Conservation (phyloP, 345 rosid genomes). For the Populus euphratica region DNA sequence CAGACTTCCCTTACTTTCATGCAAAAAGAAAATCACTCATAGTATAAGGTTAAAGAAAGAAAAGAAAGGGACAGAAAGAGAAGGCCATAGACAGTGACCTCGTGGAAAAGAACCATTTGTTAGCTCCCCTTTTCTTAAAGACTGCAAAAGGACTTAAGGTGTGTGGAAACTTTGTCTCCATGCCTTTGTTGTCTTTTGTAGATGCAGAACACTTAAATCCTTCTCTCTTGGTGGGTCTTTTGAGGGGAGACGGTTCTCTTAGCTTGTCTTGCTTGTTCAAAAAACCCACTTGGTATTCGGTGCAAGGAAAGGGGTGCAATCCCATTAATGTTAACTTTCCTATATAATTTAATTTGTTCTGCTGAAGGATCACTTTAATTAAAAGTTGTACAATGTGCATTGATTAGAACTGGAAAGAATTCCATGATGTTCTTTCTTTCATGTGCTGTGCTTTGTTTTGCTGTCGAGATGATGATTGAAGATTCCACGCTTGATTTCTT, state of each 20-base stretch:
- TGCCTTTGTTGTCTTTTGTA: slow-evolving; percentile 33
- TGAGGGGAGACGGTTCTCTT: not conserved
- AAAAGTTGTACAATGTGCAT: not conserved
- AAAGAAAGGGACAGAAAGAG: slow-evolving; percentile 5
- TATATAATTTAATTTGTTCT: not conserved
- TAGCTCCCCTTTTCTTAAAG: slow-evolving; percentile 39
- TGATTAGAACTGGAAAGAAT: slow-evolving; percentile 2
- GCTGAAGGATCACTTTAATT: not conserved
- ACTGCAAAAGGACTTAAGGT: slow-evolving; percentile 37
- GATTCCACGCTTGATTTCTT: not conserved
- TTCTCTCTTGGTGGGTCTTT: slow-evolving; percentile 17
- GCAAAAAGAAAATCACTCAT: slow-evolving; percentile 13
- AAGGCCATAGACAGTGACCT: slow-evolving; percentile 25
- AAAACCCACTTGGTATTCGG: slow-evolving; percentile 4
- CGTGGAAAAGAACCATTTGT: slow-evolving; percentile 33
- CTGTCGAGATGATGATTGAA: not conserved
- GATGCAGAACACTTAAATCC: slow-evolving; percentile 15
- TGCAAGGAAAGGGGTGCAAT: slow-evolving; percentile 12
- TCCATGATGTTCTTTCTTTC: slow-evolving; percentile 4
- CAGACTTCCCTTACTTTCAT: slow-evolving; percentile 56
- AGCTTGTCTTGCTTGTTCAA: slow-evolving; percentile 21
- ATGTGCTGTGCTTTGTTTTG: not conserved
- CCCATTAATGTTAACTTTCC: not conserved
- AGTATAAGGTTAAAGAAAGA: slow-evolving; percentile 4
- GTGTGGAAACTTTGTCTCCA: slow-evolving; percentile 45